phyloP scores from a whole-genome alignment of 2,329 filamentous ascomycete species.

The Claviceps humidiphila region DNA sequence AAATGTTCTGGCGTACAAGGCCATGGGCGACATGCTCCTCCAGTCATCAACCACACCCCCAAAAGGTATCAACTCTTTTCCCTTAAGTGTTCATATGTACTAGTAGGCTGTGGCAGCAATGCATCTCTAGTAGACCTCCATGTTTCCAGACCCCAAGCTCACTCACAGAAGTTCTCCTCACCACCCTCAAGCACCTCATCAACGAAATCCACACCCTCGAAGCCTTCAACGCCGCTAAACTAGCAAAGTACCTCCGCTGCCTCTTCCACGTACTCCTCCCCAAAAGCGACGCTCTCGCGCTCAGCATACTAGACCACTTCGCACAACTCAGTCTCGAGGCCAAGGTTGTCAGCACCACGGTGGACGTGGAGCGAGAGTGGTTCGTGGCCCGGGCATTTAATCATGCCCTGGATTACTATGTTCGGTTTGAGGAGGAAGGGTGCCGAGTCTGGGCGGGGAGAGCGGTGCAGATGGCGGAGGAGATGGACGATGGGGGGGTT shows the following conservation, averaged over 20 bases:
- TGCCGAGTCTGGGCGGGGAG: slow-evolving; percentile 50
- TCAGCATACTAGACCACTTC: slow-evolving; percentile 52
- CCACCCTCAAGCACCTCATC: slow-evolving; percentile 52
- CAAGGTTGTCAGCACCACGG: slow-evolving; percentile 30
- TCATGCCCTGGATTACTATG: slow-evolving; percentile 53
- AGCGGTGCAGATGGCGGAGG: slow-evolving; percentile 48
- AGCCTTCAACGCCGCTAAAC: slow-evolving; percentile 39
- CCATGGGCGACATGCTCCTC: slow-evolving; percentile 54
- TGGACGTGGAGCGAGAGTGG: slow-evolving; percentile 60
- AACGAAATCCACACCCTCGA: slow-evolving; percentile 50
- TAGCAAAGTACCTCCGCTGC: slow-evolving; percentile 68
- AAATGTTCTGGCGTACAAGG: slow-evolving; percentile 37
- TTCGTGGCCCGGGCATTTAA: slow-evolving; percentile 59
- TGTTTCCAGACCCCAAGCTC: neutral
- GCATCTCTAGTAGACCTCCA: neutral
- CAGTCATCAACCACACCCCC: slow-evolving; percentile 38
- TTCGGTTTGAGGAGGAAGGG: slow-evolving; percentile 36
- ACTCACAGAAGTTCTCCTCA: slow-evolving; percentile 26
- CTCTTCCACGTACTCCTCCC: slow-evolving; percentile 56
- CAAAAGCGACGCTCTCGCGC: slow-evolving; percentile 39
- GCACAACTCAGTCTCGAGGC: slow-evolving; percentile 37
- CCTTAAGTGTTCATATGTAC: neutral
- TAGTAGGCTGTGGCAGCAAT: neutral
- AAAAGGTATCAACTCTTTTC: slow-evolving; percentile 24
- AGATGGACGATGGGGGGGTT: slow-evolving; percentile 38